phyloP scores from a whole-genome alignment of 1,284 basidiomycete genomes.

The Kwoniella shivajii region DNA sequence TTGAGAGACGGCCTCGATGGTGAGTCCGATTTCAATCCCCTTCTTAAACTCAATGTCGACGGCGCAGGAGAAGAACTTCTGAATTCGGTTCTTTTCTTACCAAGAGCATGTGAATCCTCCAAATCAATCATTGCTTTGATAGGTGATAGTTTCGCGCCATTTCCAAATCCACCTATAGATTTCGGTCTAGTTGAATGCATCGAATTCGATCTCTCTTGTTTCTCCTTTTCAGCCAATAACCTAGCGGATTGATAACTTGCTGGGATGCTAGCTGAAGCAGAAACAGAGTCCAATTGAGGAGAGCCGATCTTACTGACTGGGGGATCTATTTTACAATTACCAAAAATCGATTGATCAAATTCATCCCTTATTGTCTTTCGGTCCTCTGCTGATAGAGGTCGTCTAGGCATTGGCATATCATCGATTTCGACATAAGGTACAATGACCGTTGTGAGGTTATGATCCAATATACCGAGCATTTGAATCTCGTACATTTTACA shows the following conservation, averaged over 20 bases:
- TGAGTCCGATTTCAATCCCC: neutral
- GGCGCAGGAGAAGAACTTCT: slow-evolving; percentile 29
- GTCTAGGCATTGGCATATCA: slow-evolving; percentile 25
- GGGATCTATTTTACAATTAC: neutral
- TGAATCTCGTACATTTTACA: slow-evolving; percentile 94
- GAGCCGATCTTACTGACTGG: slow-evolving; percentile 1
- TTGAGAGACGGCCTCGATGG: neutral
- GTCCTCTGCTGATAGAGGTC: slow-evolving; percentile 27
- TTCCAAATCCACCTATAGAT: neutral
- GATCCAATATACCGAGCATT: slow-evolving; percentile 85
- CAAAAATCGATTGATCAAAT: slow-evolving; percentile 45
- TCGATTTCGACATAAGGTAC: slow-evolving; percentile 66
- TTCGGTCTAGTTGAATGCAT: slow-evolving; percentile 7
- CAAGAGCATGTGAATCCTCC: slow-evolving; percentile 19
- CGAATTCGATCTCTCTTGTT: slow-evolving; percentile 23
- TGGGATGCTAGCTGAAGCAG: slow-evolving; percentile 11
- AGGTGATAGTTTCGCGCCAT: slow-evolving; percentile 12
- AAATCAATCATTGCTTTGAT: slow-evolving; percentile 18
- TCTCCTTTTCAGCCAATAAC: slow-evolving; percentile 28
- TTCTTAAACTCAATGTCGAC: slow-evolving; percentile 25
- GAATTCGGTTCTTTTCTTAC: slow-evolving; percentile 25
- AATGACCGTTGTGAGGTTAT: slow-evolving; percentile 84
- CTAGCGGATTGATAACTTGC: slow-evolving; percentile 48
- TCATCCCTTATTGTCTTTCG: slow-evolving; percentile 35
- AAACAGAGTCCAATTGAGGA: slow-evolving; percentile 7